Base-by-base conservation (phyloP, 805 yeast species). In the Debaryomyces hansenii region DNA sequence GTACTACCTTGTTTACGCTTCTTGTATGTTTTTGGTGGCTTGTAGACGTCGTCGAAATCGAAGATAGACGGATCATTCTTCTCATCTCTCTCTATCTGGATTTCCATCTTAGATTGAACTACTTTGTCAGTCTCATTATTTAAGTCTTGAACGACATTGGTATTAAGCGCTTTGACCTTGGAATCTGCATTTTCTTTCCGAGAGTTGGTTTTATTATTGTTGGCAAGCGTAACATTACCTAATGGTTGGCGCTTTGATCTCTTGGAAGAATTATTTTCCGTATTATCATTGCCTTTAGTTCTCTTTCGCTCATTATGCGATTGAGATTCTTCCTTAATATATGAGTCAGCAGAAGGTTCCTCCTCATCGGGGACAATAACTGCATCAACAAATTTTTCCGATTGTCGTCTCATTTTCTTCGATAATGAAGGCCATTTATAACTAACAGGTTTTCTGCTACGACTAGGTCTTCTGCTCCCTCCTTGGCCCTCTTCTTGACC, bases 381-480 rank as follows among this genome's bases (percentile, higher is more conserved):
- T 1, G 90, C 90, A 60, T 82, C 87, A 2, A 80, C 80, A 37
- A 83, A 66, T 51, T 75, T 73, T 27, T 70, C 84, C 0, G 83
- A 72, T 29, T 80, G 82, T 52, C 92, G 73, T 58, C 95, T 77
- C 84, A 85, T 75, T 58, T 86, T 87, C 12, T 76, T 78, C 34
- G 86, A 70, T 44, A 85, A 62, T 1, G 91, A 82, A 0, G 90
- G 90, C 29, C 82, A 72, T 15, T 82, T 81, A 55, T 88, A 88
- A 59, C 82, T 80, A 5, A 88, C 80, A 9, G 77, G 74, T 47
- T 77, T 80, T 4, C 82, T 76, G 18, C 82, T 67, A 20, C 89
- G 71, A 46, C 82, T 64, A 41, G 85, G 67, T 35, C 77, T 54
- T 43, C 35, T 39, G 15, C 53, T 44, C 4, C 21, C 34, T 16